Evolutionary conservation across 2,329 filamentous ascomycete genomes (phyloP).

Genomic region (Colletotrichum costaricense): DNA sequence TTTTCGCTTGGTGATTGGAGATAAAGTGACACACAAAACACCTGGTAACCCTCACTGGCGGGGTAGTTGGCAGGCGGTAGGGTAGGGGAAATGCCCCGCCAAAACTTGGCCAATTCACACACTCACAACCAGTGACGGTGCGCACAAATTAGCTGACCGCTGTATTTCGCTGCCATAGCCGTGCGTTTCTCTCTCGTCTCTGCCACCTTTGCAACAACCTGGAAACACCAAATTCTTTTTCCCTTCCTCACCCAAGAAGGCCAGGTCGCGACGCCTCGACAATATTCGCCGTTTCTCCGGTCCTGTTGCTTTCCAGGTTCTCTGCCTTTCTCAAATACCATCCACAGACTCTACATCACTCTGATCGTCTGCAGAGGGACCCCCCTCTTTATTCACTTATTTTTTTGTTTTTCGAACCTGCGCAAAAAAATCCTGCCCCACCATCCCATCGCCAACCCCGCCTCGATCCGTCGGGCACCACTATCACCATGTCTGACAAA

Average conservation of each 20-base stretch:
- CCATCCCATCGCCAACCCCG: conserved; percentile 30
- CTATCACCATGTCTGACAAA: conserved; percentile 84
- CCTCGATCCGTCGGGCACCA: conserved; percentile 36
- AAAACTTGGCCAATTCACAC: conserved; percentile 36
- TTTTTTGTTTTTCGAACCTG: conserved; percentile 11
- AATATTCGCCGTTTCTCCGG: conserved; percentile 23
- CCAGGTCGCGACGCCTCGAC: conserved; percentile 33
- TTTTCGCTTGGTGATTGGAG: too few species aligned
- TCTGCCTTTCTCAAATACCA: neutral
- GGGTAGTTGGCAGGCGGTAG: conserved; percentile 25
- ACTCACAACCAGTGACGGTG: conserved; percentile 36
- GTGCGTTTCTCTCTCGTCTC: conserved; percentile 20
- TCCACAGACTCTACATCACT: neutral
- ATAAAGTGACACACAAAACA: neutral
- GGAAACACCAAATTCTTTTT: conserved; percentile 25
- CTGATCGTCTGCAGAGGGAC: neutral
- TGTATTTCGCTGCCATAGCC: conserved; percentile 29
- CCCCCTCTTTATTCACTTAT: conserved; percentile 9
- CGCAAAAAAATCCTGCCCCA: conserved; percentile 26
- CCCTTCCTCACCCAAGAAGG: conserved; percentile 27
- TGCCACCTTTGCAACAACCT: conserved; percentile 14
- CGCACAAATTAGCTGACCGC: conserved; percentile 38
- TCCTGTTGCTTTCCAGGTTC: conserved; percentile 6
- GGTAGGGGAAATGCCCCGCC: conserved; percentile 36
- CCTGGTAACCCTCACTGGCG: conserved; percentile 21